A percentile compares a stretch with the other conserved stretches of the same genome.
phyloP scores from a whole-genome alignment of 495 filamentous ascomycete genomes.

The Chlorociboria aeruginascens region DNA sequence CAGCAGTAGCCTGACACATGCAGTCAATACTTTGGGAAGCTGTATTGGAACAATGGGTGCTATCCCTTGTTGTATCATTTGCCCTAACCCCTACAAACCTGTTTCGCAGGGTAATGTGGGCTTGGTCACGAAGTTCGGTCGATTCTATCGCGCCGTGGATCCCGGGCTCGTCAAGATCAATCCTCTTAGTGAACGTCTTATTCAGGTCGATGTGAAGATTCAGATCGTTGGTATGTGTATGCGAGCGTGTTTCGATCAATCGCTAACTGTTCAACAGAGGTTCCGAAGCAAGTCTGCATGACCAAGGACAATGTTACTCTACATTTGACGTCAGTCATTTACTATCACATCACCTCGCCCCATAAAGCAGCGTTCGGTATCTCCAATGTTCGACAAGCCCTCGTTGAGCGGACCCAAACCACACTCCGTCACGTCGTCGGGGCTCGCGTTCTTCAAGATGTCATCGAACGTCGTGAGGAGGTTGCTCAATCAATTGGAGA shows the following conservation, averaged over 20 bases:
- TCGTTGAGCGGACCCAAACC: conserved; percentile 95
- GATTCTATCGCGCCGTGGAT: conserved; percentile 93
- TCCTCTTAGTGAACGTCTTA: conserved; percentile 81
- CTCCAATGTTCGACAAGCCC: conserved; percentile 82
- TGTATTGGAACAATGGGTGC: conserved; percentile 73
- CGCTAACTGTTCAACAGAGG: conserved; percentile 41
- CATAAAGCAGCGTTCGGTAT: conserved; percentile 99
- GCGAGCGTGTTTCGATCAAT: neutral
- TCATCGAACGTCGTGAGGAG: conserved; percentile 97
- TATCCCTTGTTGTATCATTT: conserved; percentile 83
- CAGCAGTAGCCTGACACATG: neutral
- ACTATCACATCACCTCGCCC: conserved; percentile 92
- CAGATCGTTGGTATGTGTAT: conserved; percentile 68
- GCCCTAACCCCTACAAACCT: conserved; percentile 95
- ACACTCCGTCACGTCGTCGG: conserved; percentile 96
- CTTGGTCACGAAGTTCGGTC: conserved; percentile 88
- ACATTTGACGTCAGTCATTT: conserved; percentile 91
- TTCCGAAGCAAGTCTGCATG: conserved; percentile 96
- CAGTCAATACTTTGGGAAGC: conserved; percentile 65
- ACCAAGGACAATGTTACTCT: conserved; percentile 98
- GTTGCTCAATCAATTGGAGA: conserved; percentile 88
- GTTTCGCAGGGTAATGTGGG: conserved; percentile 89
- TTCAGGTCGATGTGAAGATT: conserved; percentile 96
- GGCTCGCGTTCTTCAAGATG: conserved; percentile 91
- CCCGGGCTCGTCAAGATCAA: conserved; percentile 97